phyloP scores from a whole-genome alignment of 2,329 filamentous ascomycete genomes.

The Setomelanomma holmii region DNA sequence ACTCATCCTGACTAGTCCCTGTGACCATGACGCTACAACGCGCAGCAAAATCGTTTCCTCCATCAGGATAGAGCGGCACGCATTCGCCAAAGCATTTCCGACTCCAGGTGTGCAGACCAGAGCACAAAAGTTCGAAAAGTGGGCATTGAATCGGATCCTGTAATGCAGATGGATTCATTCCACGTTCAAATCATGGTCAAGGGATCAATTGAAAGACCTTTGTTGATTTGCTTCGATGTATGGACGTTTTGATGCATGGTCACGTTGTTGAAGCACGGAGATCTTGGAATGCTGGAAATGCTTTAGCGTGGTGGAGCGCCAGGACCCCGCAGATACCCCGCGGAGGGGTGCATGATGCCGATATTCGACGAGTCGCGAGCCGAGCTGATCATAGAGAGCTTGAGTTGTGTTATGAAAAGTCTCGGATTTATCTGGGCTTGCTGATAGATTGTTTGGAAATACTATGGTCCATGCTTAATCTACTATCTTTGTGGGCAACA shows the following conservation, averaged over 20 bases:
- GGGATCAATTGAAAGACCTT: too few species aligned
- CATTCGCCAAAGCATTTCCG: slow-evolving; percentile 37
- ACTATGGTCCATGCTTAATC: too few species aligned
- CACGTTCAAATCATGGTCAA: neutral
- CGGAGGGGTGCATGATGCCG: neutral
- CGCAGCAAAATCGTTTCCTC: slow-evolving; percentile 9
- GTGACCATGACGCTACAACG: slow-evolving; percentile 25
- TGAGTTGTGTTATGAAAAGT: slow-evolving; percentile 15
- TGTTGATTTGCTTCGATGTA: neutral
- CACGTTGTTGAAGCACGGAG: slow-evolving; percentile 20
- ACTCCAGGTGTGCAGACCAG: slow-evolving; percentile 33
- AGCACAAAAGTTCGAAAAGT: slow-evolving; percentile 4
- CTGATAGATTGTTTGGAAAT: too few species aligned
- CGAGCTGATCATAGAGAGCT: neutral
- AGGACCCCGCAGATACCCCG: slow-evolving; percentile 29
- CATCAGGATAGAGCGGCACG: slow-evolving; percentile 17
- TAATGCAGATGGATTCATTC: neutral
- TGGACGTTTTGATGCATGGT: slow-evolving; percentile 10
- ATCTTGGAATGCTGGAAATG: slow-evolving; percentile 9
- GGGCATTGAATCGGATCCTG: neutral
- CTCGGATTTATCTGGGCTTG: too few species aligned
- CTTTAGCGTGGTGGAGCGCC: slow-evolving; percentile 23
- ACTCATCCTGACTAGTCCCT: slow-evolving; percentile 21
- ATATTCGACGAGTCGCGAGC: slow-evolving; percentile 10
- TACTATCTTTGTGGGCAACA: too few species aligned